Percentiles rank a stretch among this genome's conserved stretches.
phyloP scores from a whole-genome alignment of 1,284 basidiomycete species.

The Entoloma clypeatum region DNA sequence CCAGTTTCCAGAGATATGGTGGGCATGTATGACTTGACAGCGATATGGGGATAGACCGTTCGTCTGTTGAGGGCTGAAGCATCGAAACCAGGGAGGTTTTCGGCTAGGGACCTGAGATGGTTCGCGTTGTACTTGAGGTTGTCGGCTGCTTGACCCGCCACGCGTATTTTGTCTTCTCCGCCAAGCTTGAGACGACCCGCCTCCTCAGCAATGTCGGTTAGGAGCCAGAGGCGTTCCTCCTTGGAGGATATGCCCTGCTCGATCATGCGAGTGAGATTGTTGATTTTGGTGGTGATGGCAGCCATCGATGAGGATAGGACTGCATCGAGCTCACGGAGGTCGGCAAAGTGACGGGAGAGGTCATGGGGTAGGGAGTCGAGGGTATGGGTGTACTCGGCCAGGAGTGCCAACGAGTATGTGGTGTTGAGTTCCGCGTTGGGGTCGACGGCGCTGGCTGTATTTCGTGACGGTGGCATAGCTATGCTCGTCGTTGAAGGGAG shows the following conservation, averaged over 20 bases:
- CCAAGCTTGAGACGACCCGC: slow-evolving; percentile 89
- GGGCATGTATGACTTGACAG: slow-evolving; percentile 62
- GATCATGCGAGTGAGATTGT: slow-evolving; percentile 71
- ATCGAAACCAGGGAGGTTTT: slow-evolving; percentile 68
- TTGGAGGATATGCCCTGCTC: slow-evolving; percentile 66
- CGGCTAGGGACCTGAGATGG: slow-evolving; percentile 66
- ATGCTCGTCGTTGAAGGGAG: slow-evolving; percentile 12
- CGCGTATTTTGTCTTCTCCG: slow-evolving; percentile 98
- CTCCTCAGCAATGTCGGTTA: slow-evolving; percentile 93
- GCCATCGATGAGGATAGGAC: slow-evolving; percentile 87
- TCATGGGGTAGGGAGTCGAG: slow-evolving; percentile 93
- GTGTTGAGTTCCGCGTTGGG: slow-evolving; percentile 33
- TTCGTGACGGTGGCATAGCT: slow-evolving; percentile 18
- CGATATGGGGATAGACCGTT: slow-evolving; percentile 72
- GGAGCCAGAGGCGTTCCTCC: slow-evolving; percentile 80
- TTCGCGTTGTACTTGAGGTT: slow-evolving; percentile 71
- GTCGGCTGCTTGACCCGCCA: slow-evolving; percentile 93
- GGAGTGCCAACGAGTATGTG: slow-evolving; percentile 60
- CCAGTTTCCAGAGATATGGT: slow-evolving; percentile 54
- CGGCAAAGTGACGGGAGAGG: slow-evolving; percentile 90
- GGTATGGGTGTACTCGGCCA: slow-evolving; percentile 85
- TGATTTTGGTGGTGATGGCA: slow-evolving; percentile 76
- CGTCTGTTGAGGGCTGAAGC: slow-evolving; percentile 51
- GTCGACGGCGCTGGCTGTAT: slow-evolving; percentile 9
- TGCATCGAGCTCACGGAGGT: slow-evolving; percentile 96